These are phyloP conservation scores for Saccharomyces pastorianus DNA, from an alignment of 1,139 yeast genomes.

Conservation along the genomic window DNA sequence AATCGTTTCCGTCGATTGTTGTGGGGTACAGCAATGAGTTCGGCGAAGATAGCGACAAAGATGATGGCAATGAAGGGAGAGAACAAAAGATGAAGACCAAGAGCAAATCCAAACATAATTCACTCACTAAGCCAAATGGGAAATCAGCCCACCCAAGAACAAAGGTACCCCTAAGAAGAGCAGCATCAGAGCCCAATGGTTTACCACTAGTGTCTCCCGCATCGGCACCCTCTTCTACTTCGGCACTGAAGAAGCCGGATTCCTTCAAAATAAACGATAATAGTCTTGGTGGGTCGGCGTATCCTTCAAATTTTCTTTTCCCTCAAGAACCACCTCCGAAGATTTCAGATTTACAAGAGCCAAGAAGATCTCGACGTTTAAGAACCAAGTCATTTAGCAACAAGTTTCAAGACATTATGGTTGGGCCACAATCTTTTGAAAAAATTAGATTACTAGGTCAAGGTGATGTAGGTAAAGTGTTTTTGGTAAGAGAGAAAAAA, in stretches of 20 bases:
- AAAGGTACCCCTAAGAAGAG: conserved; percentile 19
- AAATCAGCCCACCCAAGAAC: conserved; percentile 7
- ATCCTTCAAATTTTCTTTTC: not conserved
- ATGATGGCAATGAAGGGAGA: not conserved
- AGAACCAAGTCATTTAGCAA: conserved; percentile 47
- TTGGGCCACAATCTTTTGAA: conserved; percentile 79
- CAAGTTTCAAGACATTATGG: conserved; percentile 68
- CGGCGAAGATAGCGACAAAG: not conserved
- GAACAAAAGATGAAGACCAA: conserved; percentile 7
- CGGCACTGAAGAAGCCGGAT: not conserved
- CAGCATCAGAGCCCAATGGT: conserved; percentile 24
- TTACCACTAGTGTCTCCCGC: not conserved
- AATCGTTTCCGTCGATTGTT: conserved; percentile 22
- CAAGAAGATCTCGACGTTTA: conserved; percentile 37
- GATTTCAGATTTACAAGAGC: conserved; percentile 14
- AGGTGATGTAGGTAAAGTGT: conserved; percentile 97
- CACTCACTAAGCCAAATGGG: conserved; percentile 4
- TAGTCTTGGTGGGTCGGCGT: not conserved
- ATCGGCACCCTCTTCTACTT: not conserved
- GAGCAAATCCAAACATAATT: not conserved
- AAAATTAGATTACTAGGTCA: conserved; percentile 82
- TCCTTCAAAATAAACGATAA: not conserved
- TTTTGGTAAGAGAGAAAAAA: conserved; percentile 73
- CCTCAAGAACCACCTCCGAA: conserved; percentile 5
- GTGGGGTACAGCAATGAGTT: conserved; percentile 16